These are phyloP conservation scores for Penicillium salamii DNA, from an alignment of 495 filamentous ascomycete species.

Conservation along the genomic window DNA sequence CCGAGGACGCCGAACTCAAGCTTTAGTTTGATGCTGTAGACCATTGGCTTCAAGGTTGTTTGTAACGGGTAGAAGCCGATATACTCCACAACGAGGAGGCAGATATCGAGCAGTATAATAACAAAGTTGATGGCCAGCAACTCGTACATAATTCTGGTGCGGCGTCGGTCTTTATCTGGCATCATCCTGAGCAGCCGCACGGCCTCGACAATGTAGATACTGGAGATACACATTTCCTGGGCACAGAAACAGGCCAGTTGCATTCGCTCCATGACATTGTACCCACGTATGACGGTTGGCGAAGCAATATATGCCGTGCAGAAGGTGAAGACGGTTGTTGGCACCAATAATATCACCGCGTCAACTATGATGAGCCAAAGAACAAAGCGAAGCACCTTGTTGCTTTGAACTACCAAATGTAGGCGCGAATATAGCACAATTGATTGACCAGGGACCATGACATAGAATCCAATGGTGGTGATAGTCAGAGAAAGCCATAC, in stretches of 20 bases:
- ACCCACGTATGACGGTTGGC: conserved; percentile 35
- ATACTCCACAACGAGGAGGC: conserved; percentile 55
- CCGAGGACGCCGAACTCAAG: conserved; percentile 58
- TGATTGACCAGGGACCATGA: conserved; percentile 65
- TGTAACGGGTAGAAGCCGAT: conserved; percentile 50
- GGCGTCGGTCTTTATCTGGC: conserved; percentile 36
- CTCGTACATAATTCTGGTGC: conserved; percentile 47
- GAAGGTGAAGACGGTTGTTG: conserved; percentile 54
- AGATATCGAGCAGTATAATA: conserved; percentile 53
- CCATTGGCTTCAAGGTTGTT: conserved; percentile 52
- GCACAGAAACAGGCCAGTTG: conserved; percentile 58
- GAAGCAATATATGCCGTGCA: conserved; percentile 32
- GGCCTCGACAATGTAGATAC: conserved; percentile 55
- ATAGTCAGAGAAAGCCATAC: conserved; percentile 37
- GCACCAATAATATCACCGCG: conserved; percentile 44
- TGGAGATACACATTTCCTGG: conserved; percentile 57
- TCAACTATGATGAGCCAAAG: conserved; percentile 57
- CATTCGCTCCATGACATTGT: conserved; percentile 56
- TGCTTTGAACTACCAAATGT: conserved; percentile 53
- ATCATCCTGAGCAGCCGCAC: conserved; percentile 42
- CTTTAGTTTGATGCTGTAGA: conserved; percentile 64
- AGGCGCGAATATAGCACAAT: conserved; percentile 66
- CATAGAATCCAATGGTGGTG: conserved; percentile 53
- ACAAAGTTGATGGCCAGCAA: conserved; percentile 55
- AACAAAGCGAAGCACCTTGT: conserved; percentile 45